These are phyloP conservation scores for Oryza meyeriana DNA, from an alignment of 176 grass and related monocot genomes.

Conservation along the genomic window DNA sequence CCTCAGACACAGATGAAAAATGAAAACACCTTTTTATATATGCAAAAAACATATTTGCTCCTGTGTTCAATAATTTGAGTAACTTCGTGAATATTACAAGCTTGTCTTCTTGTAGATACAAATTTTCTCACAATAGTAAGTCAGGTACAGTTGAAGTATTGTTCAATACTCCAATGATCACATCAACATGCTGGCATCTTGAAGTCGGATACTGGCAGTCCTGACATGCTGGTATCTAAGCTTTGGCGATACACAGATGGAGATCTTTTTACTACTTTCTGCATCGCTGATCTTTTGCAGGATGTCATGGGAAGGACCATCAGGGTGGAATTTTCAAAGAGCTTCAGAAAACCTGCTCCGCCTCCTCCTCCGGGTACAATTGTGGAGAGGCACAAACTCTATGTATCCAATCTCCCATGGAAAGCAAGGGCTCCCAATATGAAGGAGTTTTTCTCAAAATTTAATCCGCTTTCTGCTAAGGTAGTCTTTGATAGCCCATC, in stretches of 20 bases:
- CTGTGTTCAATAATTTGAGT: background rate
- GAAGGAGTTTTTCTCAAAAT: slow-evolving; percentile 71
- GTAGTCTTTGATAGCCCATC: slow-evolving; percentile 58
- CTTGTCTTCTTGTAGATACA: background rate
- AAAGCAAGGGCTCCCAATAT: slow-evolving; percentile 68
- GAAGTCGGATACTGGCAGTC: background rate
- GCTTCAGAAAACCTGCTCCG: slow-evolving; percentile 67
- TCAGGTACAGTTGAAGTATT: background rate
- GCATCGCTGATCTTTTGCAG: slow-evolving; percentile 34
- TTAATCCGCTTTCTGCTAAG: slow-evolving; percentile 56
- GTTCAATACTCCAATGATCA: background rate
- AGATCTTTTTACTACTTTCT: slow-evolving; percentile 13
- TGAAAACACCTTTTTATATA: background rate
- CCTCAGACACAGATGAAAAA: background rate
- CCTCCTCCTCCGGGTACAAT: slow-evolving; percentile 40
- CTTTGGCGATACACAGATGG: background rate
- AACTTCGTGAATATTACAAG: slow-evolving; percentile 5
- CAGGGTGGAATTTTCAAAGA: slow-evolving; percentile 79
- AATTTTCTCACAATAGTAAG: background rate
- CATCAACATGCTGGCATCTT: background rate
- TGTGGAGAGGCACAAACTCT: slow-evolving; percentile 55
- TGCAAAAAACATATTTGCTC: background rate
- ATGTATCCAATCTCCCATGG: slow-evolving; percentile 94
- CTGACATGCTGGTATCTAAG: background rate
- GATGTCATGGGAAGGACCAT: slow-evolving; percentile 71